Base-by-base conservation (phyloP, 331 rosid genomes). In the Arachis monticola region DNA sequence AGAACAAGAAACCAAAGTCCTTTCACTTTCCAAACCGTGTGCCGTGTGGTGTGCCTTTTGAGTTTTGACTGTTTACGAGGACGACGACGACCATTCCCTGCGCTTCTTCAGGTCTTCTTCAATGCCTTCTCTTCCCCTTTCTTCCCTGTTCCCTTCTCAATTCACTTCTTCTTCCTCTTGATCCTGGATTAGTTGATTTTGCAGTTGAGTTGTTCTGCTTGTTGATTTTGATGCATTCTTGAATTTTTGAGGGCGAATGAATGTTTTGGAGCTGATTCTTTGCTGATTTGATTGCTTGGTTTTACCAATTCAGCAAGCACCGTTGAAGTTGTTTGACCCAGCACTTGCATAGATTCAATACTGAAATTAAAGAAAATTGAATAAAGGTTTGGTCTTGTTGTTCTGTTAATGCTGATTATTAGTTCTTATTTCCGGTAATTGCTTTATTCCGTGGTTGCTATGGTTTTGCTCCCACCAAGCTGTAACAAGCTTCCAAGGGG, bases 41-140 rank as follows among this genome's bases (percentile, higher is more conserved):
- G 40, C 4, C 4, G 40, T 35, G 41, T 5, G 41, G 41, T 38
- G 41, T 38, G 41, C 41, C 41, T 38, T 38, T 38, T 38, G 77
- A 67, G 80, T 74, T 79, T 82, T 77, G 77, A 81, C 89, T 72
- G 78, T 91, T 84, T 79, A 38, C 88, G 67, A 52, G 58, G 58
- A 52, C 58, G 60, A 79, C 79, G 72, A 75, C 64, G 67, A 76
- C 80, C 79, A 83, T 66, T 82, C 69, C 73, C 76, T 75, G 70
- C 62, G 64, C 69, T 83, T 70, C 57, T 70, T 88, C 75, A 90
- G 96, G 90, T 87, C 64, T 86, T 70, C 73, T 60, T 80, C 81
- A 71, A 22, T 79, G 56, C 69, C 69, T 76, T 44, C 81, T 82
- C 48, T 61, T 83, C 84, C 13, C 7, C 64, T 69, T 62, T 64